Percentiles rank a stretch among this genome's conserved stretches.
phyloP scores from a whole-genome alignment of 176 grass and related monocot genomes.

The Melocanna baccifera region DNA sequence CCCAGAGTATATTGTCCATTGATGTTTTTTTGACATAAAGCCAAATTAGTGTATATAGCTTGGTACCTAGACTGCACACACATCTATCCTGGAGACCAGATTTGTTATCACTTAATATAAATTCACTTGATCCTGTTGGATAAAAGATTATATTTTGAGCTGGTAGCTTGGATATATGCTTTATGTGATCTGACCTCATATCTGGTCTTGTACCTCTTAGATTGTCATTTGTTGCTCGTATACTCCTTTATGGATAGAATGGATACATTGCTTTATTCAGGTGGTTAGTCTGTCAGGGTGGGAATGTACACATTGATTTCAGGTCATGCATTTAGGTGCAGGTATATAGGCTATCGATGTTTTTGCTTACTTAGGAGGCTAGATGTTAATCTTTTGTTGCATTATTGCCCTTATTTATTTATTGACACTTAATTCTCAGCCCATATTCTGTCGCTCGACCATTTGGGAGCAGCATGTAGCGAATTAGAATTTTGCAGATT shows the following conservation, averaged over 20 bases:
- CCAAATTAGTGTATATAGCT: constrained; percentile 25
- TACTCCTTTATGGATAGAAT: constrained; percentile 10
- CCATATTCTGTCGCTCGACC: background rate
- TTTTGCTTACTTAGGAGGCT: background rate
- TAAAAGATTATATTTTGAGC: constrained; percentile 16
- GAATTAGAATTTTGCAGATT: background rate
- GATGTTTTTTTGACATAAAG: constrained; percentile 6
- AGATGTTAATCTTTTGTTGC: background rate
- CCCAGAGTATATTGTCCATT: background rate
- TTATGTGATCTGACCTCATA: constrained; percentile 20
- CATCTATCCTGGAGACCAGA: constrained; percentile 43
- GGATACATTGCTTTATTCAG: constrained; percentile 20
- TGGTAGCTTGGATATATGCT: constrained; percentile 8
- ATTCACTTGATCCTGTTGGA: constrained; percentile 9
- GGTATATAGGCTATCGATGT: background rate
- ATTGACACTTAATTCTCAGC: background rate
- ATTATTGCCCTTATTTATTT: background rate
- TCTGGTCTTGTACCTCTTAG: background rate
- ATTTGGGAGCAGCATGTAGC: background rate
- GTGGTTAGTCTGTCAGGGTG: background rate
- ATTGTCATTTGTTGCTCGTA: background rate
- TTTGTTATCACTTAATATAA: constrained; percentile 25
- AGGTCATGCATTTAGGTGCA: background rate
- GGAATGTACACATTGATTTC: background rate
- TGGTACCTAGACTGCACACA: constrained; percentile 27